phyloP scores from a whole-genome alignment of 352 stramenopile species.

The Phytophthora sp. region DNA sequence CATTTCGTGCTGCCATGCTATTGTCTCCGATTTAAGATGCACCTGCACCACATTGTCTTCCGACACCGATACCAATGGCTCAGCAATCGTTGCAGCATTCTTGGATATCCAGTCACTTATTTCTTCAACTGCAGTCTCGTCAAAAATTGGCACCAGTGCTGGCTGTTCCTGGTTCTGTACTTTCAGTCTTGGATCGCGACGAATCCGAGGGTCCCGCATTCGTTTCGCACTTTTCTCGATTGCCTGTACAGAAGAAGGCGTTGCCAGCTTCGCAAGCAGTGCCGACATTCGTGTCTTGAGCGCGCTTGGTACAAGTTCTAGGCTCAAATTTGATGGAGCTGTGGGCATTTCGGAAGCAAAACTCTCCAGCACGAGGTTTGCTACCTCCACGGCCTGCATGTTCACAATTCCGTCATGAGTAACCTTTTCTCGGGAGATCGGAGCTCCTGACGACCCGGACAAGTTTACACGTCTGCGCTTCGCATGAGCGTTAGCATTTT shows the following conservation, averaged over 20 bases:
- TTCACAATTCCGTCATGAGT: constrained; percentile 80
- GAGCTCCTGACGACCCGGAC: constrained; percentile 28
- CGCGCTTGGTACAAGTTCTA: constrained; percentile 73
- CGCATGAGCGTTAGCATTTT: constrained; percentile 64
- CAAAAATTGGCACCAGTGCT: constrained; percentile 71
- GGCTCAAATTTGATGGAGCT: constrained; percentile 55
- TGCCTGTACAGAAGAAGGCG: constrained; percentile 77
- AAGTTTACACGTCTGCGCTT: constrained; percentile 48
- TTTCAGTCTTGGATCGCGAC: constrained; percentile 48
- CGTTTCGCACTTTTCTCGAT: constrained; percentile 73
- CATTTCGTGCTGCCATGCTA: constrained; percentile 78
- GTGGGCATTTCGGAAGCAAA: constrained; percentile 66
- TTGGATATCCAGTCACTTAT: constrained; percentile 82
- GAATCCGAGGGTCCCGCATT: constrained; percentile 68
- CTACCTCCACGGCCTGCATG: constrained; percentile 70
- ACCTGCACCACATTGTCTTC: constrained; percentile 82
- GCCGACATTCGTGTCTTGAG: constrained; percentile 73
- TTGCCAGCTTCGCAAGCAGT: constrained; percentile 66
- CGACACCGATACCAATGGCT: constrained; percentile 76
- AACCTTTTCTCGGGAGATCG: constrained; percentile 39
- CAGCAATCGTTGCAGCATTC: constrained; percentile 79
- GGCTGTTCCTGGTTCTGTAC: constrained; percentile 49
- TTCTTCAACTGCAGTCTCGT: constrained; percentile 66
- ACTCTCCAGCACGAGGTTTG: constrained; percentile 75
- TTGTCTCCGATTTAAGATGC: constrained; percentile 67